These are phyloP conservation scores for Amoebophrya sp. DNA, from an alignment of 169 alveolate species.

Conservation along the genomic window DNA sequence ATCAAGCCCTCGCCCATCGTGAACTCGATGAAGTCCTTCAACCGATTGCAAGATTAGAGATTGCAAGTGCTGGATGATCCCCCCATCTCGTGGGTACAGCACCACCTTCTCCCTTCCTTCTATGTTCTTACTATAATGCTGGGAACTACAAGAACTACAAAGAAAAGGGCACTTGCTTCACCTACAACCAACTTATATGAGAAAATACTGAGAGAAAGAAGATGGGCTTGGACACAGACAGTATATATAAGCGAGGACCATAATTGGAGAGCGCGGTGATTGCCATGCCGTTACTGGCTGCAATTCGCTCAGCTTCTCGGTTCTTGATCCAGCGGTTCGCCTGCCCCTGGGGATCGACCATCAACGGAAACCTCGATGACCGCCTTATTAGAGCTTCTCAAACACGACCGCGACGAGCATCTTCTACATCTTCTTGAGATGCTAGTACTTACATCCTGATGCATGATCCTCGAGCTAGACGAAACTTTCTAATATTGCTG, in stretches of 20 bases:
- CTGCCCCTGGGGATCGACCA: conserved; percentile 81
- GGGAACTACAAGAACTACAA: too few species aligned
- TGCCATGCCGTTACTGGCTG: background rate
- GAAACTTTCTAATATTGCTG: too few species aligned
- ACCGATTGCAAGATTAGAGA: conserved; percentile 68
- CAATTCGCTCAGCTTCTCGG: conserved; percentile 52
- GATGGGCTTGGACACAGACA: too few species aligned
- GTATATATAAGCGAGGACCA: too few species aligned
- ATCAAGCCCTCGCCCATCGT: conserved; percentile 86
- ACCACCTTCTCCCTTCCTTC: conserved; percentile 76
- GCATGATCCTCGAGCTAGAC: background rate
- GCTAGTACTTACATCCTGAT: too few species aligned
- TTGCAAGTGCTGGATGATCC: too few species aligned
- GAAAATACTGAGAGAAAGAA: too few species aligned
- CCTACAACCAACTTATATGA: too few species aligned
- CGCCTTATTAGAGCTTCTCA: conserved; percentile 63
- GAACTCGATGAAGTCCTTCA: conserved; percentile 82
- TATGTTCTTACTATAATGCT: conserved; percentile 82
- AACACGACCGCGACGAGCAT: background rate
- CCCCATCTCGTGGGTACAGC: too few species aligned
- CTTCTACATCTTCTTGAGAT: background rate
- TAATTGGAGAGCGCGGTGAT: background rate
- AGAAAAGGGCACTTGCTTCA: too few species aligned
- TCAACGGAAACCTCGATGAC: conserved; percentile 76
- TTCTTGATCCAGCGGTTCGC: conserved; percentile 62